Percentiles rank a stretch among this genome's conserved stretches.
Conservation (phyloP, 257 asterid genomes). For the Euphrasia confusa region DNA sequence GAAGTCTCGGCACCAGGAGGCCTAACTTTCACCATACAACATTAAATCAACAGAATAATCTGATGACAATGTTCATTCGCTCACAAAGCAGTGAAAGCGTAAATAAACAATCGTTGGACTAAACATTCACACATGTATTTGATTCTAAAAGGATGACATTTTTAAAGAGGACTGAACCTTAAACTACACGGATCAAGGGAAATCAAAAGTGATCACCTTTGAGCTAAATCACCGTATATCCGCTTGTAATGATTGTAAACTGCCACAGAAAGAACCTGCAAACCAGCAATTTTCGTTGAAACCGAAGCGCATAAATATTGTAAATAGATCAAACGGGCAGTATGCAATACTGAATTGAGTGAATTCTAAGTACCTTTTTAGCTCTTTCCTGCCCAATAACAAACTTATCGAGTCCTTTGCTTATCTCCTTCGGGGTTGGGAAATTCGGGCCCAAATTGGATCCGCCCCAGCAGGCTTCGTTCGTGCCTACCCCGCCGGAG, state of each 20-base stretch:
- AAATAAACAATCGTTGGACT: background rate
- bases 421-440: conserved; percentile 84
- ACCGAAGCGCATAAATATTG: background rate
- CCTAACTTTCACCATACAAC: conserved; percentile 50
- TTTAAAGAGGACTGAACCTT: background rate
- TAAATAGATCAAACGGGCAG: background rate
- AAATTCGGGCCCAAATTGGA: conserved; percentile 60
- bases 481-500: conserved; percentile 49
- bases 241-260: conserved; percentile 90
- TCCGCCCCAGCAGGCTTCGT: conserved; percentile 72
- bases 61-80: conserved; percentile 3
- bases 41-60: conserved; percentile 19
- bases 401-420: conserved; percentile 77
- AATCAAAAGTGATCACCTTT: conserved; percentile 51
- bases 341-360: conserved; percentile 4
- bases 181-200: background rate
- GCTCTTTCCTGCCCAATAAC: conserved; percentile 87
- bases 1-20: conserved; percentile 42
- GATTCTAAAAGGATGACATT: background rate
- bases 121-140: background rate
- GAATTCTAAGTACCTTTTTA: conserved; percentile 48
- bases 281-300: background rate
- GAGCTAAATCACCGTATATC: conserved; percentile 51
- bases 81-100: background rate
- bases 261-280: conserved; percentile 82